Evolutionary conservation across 805 yeast genomes (phyloP).

Genomic region (Myxozyma lipomycoides): DNA sequence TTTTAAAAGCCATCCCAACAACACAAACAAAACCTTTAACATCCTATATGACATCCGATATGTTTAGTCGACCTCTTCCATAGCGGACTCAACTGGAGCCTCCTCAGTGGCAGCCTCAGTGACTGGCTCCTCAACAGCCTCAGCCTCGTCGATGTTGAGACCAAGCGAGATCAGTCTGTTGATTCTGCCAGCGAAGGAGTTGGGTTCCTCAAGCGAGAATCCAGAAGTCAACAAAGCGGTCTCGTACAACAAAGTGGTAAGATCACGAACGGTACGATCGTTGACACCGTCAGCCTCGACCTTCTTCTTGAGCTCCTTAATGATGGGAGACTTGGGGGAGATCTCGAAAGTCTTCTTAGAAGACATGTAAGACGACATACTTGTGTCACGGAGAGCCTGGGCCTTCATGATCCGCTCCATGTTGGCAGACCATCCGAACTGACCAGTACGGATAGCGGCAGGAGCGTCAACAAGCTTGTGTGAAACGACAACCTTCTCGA

Average conservation of each 20-base stretch:
- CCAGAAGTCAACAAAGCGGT: conserved; percentile 98
- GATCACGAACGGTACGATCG: conserved; percentile 97
- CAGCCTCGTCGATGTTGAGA: conserved; percentile 93
- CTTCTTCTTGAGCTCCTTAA: conserved; percentile 91
- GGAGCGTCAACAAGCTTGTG: conserved; percentile 97
- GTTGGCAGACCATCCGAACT: conserved; percentile 99
- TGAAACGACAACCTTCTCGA: conserved; percentile 98
- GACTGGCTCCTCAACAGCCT: conserved; percentile 42
- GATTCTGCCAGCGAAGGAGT: conserved; percentile 94
- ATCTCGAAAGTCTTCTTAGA: conserved; percentile 99
- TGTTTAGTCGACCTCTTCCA: conserved; percentile 98
- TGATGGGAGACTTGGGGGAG: conserved; percentile 93
- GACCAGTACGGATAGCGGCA: conserved; percentile 99
- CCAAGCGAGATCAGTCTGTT: conserved; percentile 98
- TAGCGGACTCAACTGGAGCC: conserved; percentile 82
- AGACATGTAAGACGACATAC: conserved; percentile 99
- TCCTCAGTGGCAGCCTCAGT: conserved; percentile 53
- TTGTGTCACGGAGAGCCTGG: conserved; percentile 97
- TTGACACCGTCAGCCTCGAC: conserved; percentile 96
- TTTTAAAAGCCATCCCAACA: neutral
- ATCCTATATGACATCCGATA: neutral
- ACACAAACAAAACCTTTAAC: neutral
- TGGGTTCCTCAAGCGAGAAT: conserved; percentile 98
- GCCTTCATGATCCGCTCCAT: conserved; percentile 99
- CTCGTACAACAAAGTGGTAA: conserved; percentile 93